These are phyloP conservation scores for Begonia fuchsioides DNA, from an alignment of 306 rosid species.

Conservation along the genomic window DNA sequence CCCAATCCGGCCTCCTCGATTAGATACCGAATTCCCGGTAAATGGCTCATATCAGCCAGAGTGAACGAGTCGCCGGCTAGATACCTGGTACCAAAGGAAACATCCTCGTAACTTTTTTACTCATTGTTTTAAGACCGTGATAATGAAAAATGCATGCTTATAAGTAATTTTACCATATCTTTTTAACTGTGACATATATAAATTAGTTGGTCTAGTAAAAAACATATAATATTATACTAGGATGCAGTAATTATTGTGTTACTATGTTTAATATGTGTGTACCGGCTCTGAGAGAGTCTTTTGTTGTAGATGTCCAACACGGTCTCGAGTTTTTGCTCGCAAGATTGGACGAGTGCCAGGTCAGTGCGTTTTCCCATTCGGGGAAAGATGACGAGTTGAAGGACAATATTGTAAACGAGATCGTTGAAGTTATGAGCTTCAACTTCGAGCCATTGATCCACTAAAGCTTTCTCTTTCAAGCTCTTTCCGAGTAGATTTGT, in stretches of 20 bases:
- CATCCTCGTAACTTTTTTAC: too few species aligned
- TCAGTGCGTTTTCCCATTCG: constrained; percentile 33
- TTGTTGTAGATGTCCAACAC: constrained; percentile 50
- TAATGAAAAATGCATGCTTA: too few species aligned
- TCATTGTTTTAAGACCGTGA: too few species aligned
- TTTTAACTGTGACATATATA: too few species aligned
- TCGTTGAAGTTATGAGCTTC: constrained; percentile 66
- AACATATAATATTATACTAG: too few species aligned
- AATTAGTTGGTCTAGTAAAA: too few species aligned
- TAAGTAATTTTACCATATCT: too few species aligned
- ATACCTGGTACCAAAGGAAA: constrained; percentile 1
- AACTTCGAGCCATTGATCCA: constrained; percentile 70
- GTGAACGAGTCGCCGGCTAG: constrained; percentile 44
- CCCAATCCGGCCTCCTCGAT: constrained; percentile 32
- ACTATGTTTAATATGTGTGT: too few species aligned
- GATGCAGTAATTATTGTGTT: too few species aligned
- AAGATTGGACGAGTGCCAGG: constrained; percentile 15
- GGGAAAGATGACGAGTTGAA: constrained; percentile 41
- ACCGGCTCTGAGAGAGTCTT: constrained; percentile 22
- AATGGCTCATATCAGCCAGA: constrained; percentile 57
- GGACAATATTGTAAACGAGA: constrained; percentile 28
- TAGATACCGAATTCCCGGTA: constrained; percentile 39
- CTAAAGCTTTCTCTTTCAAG: constrained; percentile 50
- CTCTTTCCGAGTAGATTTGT: constrained; percentile 38
- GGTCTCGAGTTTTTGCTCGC: constrained; percentile 30